Evolutionary conservation across 768 basidiomycete genomes (phyloP).

Genomic region (Phanerochaete carnosa): DNA sequence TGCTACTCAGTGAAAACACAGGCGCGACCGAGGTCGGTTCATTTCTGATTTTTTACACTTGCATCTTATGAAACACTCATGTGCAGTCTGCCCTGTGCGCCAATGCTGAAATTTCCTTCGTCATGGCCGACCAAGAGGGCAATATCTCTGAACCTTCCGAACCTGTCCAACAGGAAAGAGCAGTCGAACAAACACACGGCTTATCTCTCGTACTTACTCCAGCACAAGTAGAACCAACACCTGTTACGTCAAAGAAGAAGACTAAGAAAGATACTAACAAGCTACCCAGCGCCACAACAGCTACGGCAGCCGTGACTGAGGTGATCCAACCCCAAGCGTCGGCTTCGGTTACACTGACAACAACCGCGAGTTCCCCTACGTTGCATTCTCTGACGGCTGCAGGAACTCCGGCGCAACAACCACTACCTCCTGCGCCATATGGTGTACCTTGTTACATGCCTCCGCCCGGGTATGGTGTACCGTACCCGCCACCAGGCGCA

Average conservation of each 20-base stretch:
- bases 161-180: not conserved
- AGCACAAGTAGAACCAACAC: not conserved
- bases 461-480: constrained; percentile 25
- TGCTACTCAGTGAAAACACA: constrained; percentile 10
- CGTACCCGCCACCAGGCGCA: constrained; percentile 25
- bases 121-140: constrained; percentile 2
- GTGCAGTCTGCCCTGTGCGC: not conserved
- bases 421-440: constrained; percentile 9
- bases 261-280: not conserved
- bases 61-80: not conserved
- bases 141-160: not conserved
- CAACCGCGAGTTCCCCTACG: not conserved
- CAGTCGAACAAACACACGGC: not conserved
- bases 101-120: not conserved
- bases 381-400: not conserved
- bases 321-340: not conserved
- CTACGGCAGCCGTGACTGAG: not conserved
- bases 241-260: not conserved
- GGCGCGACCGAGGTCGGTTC: not conserved
- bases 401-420: not conserved
- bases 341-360: not conserved
- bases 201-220: not conserved
- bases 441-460: constrained; percentile 37
- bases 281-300: not conserved
- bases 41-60: not conserved